phyloP scores from a whole-genome alignment of 2,329 filamentous ascomycete species.

The Colletotrichum paranaense region DNA sequence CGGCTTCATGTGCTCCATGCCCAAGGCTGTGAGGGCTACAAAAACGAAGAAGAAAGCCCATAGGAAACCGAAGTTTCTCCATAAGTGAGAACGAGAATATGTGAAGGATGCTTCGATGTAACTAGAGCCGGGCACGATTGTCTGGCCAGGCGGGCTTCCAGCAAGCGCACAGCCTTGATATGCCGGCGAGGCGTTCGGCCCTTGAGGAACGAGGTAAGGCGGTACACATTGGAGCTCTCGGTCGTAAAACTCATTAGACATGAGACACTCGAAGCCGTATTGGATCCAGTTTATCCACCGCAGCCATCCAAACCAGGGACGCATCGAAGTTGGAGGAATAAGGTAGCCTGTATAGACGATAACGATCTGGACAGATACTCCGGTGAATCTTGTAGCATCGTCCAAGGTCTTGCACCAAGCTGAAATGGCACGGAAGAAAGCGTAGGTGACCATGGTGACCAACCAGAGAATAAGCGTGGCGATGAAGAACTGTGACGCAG shows the following conservation, averaged over 20 bases:
- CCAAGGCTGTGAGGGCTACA: conserved; percentile 51
- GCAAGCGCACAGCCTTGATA: conserved; percentile 71
- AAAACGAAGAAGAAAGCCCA: conserved; percentile 62
- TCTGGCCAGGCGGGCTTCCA: conserved; percentile 64
- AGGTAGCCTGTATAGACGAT: conserved; percentile 54
- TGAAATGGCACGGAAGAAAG: conserved; percentile 62
- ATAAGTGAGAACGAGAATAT: conserved; percentile 68
- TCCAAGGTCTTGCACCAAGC: conserved; percentile 61
- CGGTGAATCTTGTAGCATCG: conserved; percentile 48
- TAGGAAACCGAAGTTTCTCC: conserved; percentile 68
- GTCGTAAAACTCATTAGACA: conserved; percentile 72
- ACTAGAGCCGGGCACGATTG: conserved; percentile 62
- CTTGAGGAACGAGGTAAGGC: conserved; percentile 65
- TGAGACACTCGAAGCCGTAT: conserved; percentile 75
- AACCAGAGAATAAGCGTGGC: conserved; percentile 64
- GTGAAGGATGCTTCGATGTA: conserved; percentile 66
- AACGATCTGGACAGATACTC: conserved; percentile 42
- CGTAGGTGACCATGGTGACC: conserved; percentile 65
- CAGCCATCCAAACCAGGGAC: conserved; percentile 63
- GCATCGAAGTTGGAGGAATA: conserved; percentile 61
- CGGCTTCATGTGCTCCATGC: conserved; percentile 60
- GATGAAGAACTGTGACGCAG: conserved; percentile 72
- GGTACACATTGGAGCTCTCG: conserved; percentile 64
- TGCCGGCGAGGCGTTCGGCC: conserved; percentile 55
- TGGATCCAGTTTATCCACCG: conserved; percentile 62